Percentiles rank a stretch among this genome's conserved stretches.
These are phyloP conservation scores for Ophiostoma himal-ulmi DNA, from an alignment of 2,329 filamentous ascomycete species.

Conservation along the genomic window DNA sequence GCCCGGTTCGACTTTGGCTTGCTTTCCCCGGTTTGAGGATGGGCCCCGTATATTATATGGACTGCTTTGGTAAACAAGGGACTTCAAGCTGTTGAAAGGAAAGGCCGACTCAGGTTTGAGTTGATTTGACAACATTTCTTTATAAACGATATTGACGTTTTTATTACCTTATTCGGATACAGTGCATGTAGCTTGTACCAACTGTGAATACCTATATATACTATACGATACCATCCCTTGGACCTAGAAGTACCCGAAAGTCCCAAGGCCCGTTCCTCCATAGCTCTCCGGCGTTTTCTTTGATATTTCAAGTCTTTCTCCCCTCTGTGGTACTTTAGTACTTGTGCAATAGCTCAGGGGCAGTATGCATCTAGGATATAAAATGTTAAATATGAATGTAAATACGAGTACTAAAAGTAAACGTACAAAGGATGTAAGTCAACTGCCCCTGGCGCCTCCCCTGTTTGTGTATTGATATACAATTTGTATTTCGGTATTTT, in stretches of 20 bases:
- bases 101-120: not conserved
- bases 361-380: not conserved
- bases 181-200: not conserved
- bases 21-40: not conserved
- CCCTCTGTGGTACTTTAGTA: not conserved
- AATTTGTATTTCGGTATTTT: not conserved
- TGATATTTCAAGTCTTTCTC: not conserved
- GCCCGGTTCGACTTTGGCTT: not conserved
- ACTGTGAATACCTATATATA: not conserved
- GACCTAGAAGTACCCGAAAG: conserved; percentile 11
- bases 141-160: not conserved
- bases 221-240: conserved; percentile 3
- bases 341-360: conserved; percentile 1
- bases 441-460: conserved; percentile 7
- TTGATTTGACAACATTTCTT: not conserved
- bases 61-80: not conserved
- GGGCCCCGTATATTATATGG: not conserved
- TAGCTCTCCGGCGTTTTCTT: not conserved
- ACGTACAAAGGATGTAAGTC: conserved; percentile 1
- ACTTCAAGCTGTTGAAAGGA: not conserved
- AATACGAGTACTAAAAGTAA: not conserved
- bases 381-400: not conserved
- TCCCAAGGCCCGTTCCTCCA: conserved; percentile 13
- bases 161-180: not conserved
- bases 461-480: conserved; percentile 2